Evolutionary conservation across 1,284 basidiomycete species (phyloP).

Genomic region (Cerrena zonata): DNA sequence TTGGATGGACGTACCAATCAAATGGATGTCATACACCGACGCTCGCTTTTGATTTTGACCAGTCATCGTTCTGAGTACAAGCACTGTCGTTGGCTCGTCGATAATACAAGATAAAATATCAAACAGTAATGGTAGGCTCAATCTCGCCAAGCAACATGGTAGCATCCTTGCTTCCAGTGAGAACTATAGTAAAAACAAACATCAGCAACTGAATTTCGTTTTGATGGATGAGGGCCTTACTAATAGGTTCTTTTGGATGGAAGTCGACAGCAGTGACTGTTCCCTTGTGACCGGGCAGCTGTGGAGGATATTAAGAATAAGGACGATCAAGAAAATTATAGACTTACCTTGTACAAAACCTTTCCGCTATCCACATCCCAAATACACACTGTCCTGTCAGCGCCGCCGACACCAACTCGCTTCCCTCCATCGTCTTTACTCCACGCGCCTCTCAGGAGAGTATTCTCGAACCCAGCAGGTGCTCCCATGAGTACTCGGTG

Average conservation of each 20-base stretch:
- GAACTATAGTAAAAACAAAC: slow-evolving; percentile 39
- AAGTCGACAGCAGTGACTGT: slow-evolving; percentile 88
- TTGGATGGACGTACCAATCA: too few species aligned
- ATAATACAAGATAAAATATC: too few species aligned
- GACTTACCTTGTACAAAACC: slow-evolving; percentile 75
- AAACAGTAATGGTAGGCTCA: slow-evolving; percentile 40
- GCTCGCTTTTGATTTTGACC: too few species aligned
- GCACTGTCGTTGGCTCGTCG: too few species aligned
- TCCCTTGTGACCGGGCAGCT: slow-evolving; percentile 91
- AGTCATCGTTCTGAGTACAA: too few species aligned
- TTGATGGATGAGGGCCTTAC: slow-evolving; percentile 38
- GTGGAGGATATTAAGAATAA: slow-evolving; percentile 8
- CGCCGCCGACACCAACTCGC: slow-evolving; percentile 73
- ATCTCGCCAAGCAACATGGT: slow-evolving; percentile 88
- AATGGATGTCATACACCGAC: too few species aligned
- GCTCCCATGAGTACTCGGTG: slow-evolving; percentile 78
- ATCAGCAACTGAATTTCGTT: slow-evolving; percentile 10
- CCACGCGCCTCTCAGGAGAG: slow-evolving; percentile 77
- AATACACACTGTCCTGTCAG: slow-evolving; percentile 81
- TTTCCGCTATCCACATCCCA: slow-evolving; percentile 88
- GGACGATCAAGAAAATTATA: not conserved
- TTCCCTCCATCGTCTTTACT: slow-evolving; percentile 68
- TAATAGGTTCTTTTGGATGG: slow-evolving; percentile 88
- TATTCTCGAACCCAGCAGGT: slow-evolving; percentile 86
- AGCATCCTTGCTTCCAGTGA: slow-evolving; percentile 83